Conservation (phyloP, 257 asterid species). For the Thymus mandschuricus region DNA sequence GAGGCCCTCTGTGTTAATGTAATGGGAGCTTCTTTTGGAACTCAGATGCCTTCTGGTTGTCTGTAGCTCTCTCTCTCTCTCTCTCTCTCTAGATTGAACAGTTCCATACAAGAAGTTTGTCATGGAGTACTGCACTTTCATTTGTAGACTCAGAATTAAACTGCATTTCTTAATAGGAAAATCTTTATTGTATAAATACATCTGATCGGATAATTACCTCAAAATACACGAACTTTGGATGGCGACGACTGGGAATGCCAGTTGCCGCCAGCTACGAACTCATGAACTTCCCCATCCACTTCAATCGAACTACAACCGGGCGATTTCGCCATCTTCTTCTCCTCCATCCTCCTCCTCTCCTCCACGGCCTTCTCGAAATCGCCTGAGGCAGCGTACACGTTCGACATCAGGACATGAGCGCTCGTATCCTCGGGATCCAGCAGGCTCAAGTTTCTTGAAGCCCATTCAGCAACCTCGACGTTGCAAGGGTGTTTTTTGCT, state of each 20-base stretch:
- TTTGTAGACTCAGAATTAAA: no score
- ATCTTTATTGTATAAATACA: background rate
- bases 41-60: slow-evolving; percentile 54
- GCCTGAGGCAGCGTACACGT: slow-evolving; percentile 61
- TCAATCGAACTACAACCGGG: slow-evolving; percentile 73
- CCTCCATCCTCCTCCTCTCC: slow-evolving; percentile 59
- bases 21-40: slow-evolving; percentile 48
- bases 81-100: background rate
- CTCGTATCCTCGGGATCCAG: slow-evolving; percentile 56
- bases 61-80: slow-evolving; percentile 24
- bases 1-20: slow-evolving; percentile 51
- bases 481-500: slow-evolving; percentile 31
- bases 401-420: slow-evolving; percentile 61
- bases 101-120: no score
- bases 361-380: slow-evolving; percentile 48
- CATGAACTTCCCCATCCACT: slow-evolving; percentile 73
- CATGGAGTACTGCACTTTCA: no score
- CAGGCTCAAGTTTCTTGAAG: slow-evolving; percentile 46
- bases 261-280: slow-evolving; percentile 56
- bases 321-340: slow-evolving; percentile 46
- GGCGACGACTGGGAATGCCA: slow-evolving; percentile 23
- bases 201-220: no score
- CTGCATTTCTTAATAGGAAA: no score
- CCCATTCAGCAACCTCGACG: slow-evolving; percentile 55
- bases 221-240: no score